phyloP scores from a whole-genome alignment of 2,329 filamentous ascomycete genomes.

The Trichoderma sp. region DNA sequence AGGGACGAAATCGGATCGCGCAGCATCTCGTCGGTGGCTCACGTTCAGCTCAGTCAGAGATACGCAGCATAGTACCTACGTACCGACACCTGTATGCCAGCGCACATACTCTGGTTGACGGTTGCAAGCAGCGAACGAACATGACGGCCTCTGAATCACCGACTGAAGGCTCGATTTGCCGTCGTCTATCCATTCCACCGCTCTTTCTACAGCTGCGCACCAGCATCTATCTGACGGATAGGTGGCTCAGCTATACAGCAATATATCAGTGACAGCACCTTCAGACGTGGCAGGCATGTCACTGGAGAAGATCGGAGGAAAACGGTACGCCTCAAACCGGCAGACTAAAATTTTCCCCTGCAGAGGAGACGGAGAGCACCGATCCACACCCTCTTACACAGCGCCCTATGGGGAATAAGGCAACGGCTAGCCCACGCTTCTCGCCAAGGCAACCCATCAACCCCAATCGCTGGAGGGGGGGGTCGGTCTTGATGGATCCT shows the following conservation, averaged over 20 bases:
- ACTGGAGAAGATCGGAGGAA: not conserved
- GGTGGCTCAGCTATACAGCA: constrained; percentile 9
- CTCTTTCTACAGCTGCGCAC: not conserved
- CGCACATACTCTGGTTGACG: constrained; percentile 4
- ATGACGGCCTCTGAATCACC: not conserved
- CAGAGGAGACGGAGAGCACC: not conserved
- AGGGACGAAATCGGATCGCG: not conserved
- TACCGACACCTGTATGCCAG: not conserved
- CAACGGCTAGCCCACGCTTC: not conserved
- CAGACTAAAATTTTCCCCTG: not conserved
- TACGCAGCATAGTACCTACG: not conserved
- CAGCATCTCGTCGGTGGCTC: not conserved
- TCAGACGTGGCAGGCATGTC: constrained; percentile 8
- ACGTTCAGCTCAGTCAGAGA: not conserved
- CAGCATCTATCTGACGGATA: not conserved
- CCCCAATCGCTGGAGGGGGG: not conserved
- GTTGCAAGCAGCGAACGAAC: not conserved
- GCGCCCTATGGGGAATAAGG: not conserved
- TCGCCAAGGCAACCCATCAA: constrained; percentile 17
- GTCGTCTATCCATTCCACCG: not conserved
- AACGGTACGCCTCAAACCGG: constrained; percentile 2
- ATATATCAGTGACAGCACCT: not conserved
- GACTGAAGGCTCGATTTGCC: not conserved
- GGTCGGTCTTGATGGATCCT: constrained; percentile 2
- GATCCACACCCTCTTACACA: not conserved